Percentiles rank a stretch among this genome's conserved stretches.
phyloP scores from a whole-genome alignment of 2,329 filamentous ascomycete genomes.

The Cordyceps tenuipes region DNA sequence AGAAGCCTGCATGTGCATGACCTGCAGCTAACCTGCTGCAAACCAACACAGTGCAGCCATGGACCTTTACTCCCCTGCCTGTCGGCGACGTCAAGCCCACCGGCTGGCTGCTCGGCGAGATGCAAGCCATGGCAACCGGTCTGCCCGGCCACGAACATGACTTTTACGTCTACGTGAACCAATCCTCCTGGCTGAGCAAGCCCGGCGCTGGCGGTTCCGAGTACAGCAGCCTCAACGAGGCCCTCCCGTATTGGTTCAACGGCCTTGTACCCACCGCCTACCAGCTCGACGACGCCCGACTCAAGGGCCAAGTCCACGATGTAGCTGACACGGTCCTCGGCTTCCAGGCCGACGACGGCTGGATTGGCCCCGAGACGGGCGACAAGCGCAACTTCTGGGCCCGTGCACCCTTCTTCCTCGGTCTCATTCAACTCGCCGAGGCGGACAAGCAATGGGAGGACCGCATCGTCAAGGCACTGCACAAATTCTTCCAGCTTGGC shows the following conservation, averaged over 20 bases:
- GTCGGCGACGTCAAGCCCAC: constrained; percentile 40
- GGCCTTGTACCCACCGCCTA: constrained; percentile 49
- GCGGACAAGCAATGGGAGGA: constrained; percentile 20
- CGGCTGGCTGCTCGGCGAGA: constrained; percentile 45
- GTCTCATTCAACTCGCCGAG: constrained; percentile 26
- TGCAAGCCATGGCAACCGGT: constrained; percentile 39
- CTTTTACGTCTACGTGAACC: constrained; percentile 45
- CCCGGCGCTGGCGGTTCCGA: constrained; percentile 34
- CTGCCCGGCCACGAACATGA: constrained; percentile 44
- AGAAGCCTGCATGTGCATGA: background rate
- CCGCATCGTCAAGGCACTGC: constrained; percentile 15
- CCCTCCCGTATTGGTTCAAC: constrained; percentile 53
- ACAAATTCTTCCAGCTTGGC: constrained; percentile 31
- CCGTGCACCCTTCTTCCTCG: constrained; percentile 24
- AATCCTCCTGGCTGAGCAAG: constrained; percentile 37
- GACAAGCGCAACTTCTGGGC: constrained; percentile 24
- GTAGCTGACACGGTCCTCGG: constrained; percentile 32
- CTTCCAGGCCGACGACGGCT: constrained; percentile 38
- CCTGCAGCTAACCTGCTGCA: background rate
- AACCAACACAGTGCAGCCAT: constrained; percentile 10
- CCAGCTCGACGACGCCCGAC: constrained; percentile 31
- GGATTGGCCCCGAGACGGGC: constrained; percentile 36
- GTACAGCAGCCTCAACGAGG: constrained; percentile 49
- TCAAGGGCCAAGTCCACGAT: constrained; percentile 36
- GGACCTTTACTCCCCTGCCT: constrained; percentile 23